A percentile compares a stretch with the other conserved stretches of the same genome.
phyloP scores from a whole-genome alignment of 352 stramenopile species.

The Phytophthora multivora region DNA sequence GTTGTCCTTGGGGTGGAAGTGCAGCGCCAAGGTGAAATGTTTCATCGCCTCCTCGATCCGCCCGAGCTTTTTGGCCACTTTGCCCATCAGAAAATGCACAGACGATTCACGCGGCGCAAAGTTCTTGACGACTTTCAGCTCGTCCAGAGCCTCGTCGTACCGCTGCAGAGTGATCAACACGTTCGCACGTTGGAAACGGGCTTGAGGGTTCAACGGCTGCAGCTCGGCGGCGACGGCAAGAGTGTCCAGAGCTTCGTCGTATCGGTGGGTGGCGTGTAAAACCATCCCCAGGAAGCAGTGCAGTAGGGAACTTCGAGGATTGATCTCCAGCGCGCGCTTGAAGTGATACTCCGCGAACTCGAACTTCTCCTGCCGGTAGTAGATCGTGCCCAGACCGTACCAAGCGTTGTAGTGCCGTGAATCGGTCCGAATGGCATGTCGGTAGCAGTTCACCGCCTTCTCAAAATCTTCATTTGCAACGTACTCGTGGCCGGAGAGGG shows the following conservation, averaged over 20 bases:
- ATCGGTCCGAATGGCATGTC: constrained; percentile 93
- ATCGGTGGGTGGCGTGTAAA: constrained; percentile 90
- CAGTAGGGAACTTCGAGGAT: constrained; percentile 94
- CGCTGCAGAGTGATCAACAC: constrained; percentile 94
- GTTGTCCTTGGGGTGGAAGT: constrained; percentile 98
- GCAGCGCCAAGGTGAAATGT: constrained; percentile 96
- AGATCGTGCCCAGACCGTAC: constrained; percentile 94
- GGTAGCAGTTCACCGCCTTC: constrained; percentile 95
- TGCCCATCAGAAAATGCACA: constrained; percentile 97
- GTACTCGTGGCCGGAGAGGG: constrained; percentile 97
- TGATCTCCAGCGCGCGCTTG: constrained; percentile 92
- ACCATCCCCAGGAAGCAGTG: constrained; percentile 97
- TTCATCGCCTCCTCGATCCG: constrained; percentile 93
- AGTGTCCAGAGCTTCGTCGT: constrained; percentile 91
- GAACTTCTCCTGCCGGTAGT: constrained; percentile 98
- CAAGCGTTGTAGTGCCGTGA: constrained; percentile 94
- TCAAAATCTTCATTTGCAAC: constrained; percentile 98
- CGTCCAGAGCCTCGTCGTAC: constrained; percentile 91
- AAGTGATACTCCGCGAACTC: constrained; percentile 98
- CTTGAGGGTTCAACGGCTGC: constrained; percentile 94
- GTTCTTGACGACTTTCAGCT: constrained; percentile 93
- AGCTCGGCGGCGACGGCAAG: constrained; percentile 88
- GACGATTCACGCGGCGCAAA: constrained; percentile 95
- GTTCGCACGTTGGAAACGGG: constrained; percentile 94
- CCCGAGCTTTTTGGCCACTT: constrained; percentile 91